These are phyloP conservation scores for Penicillium desertorum DNA, from an alignment of 495 filamentous ascomycete genomes.

Conservation along the genomic window DNA sequence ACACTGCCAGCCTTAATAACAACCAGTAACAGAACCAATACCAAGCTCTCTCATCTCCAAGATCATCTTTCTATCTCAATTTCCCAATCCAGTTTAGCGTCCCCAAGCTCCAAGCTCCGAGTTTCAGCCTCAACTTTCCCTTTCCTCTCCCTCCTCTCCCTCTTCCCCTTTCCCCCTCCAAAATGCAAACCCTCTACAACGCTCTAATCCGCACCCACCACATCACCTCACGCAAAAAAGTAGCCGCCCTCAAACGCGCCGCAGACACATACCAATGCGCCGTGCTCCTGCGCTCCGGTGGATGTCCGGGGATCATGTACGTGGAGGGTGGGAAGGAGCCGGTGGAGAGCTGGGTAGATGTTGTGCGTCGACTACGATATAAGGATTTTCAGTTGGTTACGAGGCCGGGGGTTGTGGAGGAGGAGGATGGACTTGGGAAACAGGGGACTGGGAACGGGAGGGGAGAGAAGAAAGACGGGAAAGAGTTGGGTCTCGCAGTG, in stretches of 20 bases:
- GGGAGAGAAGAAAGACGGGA: not conserved
- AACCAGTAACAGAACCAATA: not conserved
- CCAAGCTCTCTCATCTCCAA: not conserved
- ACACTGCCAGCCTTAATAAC: not conserved
- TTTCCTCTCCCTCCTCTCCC: not conserved
- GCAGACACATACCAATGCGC: slow-evolving; percentile 55
- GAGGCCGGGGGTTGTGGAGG: slow-evolving; percentile 25
- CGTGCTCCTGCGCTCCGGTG: slow-evolving; percentile 64
- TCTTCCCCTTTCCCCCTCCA: not conserved
- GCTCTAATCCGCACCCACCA: slow-evolving; percentile 77
- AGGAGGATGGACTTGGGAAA: slow-evolving; percentile 12
- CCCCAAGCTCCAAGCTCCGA: not conserved
- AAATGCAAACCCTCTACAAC: slow-evolving; percentile 42
- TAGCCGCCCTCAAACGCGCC: slow-evolving; percentile 62
- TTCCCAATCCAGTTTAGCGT: slow-evolving; percentile 1
- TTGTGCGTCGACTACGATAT: slow-evolving; percentile 51
- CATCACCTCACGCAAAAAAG: slow-evolving; percentile 79
- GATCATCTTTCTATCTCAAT: not conserved
- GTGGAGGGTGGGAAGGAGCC: slow-evolving; percentile 57
- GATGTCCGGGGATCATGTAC: slow-evolving; percentile 75
- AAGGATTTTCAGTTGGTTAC: slow-evolving; percentile 52
- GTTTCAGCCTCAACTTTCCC: not conserved
- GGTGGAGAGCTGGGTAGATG: slow-evolving; percentile 55
- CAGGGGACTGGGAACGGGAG: not conserved
- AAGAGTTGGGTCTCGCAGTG: not conserved